These are phyloP conservation scores for Neurospora sp. DNA, from an alignment of 495 filamentous ascomycete species.

Conservation along the genomic window DNA sequence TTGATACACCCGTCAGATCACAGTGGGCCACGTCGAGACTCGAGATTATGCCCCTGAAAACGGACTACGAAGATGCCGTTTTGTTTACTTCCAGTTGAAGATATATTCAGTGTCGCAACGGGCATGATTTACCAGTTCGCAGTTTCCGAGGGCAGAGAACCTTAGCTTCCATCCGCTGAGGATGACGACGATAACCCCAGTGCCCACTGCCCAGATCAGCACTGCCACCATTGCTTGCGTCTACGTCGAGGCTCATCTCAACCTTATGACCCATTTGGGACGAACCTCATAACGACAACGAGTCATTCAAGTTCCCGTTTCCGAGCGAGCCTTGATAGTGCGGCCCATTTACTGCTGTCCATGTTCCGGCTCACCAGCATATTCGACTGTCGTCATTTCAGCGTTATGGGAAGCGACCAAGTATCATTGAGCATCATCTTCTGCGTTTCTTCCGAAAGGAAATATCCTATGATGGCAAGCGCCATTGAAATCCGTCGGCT, in stretches of 20 bases:
- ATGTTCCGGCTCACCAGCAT: not conserved
- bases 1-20: not conserved
- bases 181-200: not conserved
- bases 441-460: not conserved
- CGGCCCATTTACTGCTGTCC: not conserved
- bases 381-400: not conserved
- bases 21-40: not conserved
- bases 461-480: not conserved
- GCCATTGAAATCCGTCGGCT: not conserved
- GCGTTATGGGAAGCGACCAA: not conserved
- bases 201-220: not conserved
- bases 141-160: not conserved
- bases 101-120: not conserved
- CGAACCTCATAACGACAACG: not conserved
- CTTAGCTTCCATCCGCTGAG: not conserved
- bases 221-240: not conserved
- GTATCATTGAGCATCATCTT: not conserved
- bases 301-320: not conserved
- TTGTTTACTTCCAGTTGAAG: not conserved
- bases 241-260: not conserved
- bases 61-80: too few relatives aligned
- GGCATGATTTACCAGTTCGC: not conserved
- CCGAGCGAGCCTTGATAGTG: not conserved
- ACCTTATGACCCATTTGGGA: not conserved
- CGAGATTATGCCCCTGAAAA: not conserved